These are phyloP conservation scores for Decorospora gaudefroyi DNA, from an alignment of 2,329 filamentous ascomycete species.

Conservation along the genomic window DNA sequence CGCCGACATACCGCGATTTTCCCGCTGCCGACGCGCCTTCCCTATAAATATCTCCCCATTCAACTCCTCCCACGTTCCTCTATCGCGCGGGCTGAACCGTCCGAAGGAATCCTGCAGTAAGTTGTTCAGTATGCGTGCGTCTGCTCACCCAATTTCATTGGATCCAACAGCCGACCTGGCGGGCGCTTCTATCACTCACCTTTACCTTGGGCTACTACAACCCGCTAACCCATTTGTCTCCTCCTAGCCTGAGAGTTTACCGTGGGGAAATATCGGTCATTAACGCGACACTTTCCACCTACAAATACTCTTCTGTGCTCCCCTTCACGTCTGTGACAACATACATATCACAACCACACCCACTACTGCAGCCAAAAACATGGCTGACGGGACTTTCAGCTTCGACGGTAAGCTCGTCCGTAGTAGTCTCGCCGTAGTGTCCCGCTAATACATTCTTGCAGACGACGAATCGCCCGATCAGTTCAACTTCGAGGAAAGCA, in stretches of 20 bases:
- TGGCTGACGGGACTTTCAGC: constrained; percentile 20
- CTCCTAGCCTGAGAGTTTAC: neutral
- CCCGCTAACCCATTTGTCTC: neutral
- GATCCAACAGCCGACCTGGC: neutral
- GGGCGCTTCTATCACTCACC: neutral
- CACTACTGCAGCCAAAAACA: constrained; percentile 5
- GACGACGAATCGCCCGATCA: constrained; percentile 15
- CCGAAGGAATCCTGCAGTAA: neutral
- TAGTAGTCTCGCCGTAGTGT: neutral
- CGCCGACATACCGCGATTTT: neutral
- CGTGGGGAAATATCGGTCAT: neutral
- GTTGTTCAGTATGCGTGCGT: neutral
- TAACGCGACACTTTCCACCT: neutral
- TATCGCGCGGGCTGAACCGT: neutral
- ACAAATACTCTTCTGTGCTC: neutral
- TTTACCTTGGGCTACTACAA: constrained; percentile 12
- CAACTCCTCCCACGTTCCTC: neutral
- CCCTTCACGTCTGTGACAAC: constrained; percentile 3
- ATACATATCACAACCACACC: neutral
- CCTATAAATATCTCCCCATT: neutral
- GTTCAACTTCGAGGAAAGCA: constrained; percentile 6
- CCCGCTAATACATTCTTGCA: constrained; percentile 9
- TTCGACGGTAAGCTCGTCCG: constrained; percentile 20
- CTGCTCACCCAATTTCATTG: neutral
- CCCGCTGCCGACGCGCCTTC: neutral